These are phyloP conservation scores for Clonostachys byssicola DNA, from an alignment of 2,329 filamentous ascomycete genomes.

Conservation along the genomic window DNA sequence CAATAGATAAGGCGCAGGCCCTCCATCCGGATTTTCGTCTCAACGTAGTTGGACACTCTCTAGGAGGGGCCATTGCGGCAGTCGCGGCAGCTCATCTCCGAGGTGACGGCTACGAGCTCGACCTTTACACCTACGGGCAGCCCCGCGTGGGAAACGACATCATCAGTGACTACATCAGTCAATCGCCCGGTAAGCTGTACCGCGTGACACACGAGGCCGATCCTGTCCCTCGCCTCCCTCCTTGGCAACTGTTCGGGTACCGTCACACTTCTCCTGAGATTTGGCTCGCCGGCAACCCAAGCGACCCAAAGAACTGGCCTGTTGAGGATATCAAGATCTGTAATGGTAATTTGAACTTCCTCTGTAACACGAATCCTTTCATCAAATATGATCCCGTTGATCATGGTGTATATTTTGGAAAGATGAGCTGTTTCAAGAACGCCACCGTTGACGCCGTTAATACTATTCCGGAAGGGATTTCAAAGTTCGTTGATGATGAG, in stretches of 20 bases:
- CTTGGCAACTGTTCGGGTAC: constrained; percentile 42
- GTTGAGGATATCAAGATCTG: constrained; percentile 39
- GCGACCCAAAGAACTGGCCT: constrained; percentile 27
- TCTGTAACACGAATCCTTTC: constrained; percentile 37
- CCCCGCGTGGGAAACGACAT: constrained; percentile 60
- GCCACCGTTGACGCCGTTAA: background rate
- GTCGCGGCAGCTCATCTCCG: constrained; percentile 55
- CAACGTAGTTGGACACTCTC: constrained; percentile 63
- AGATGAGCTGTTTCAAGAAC: background rate
- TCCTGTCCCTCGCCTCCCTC: constrained; percentile 62
- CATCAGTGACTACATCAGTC: constrained; percentile 48
- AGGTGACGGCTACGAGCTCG: constrained; percentile 32
- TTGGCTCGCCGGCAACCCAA: constrained; percentile 39
- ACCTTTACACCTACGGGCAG: constrained; percentile 63
- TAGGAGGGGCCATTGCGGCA: constrained; percentile 61
- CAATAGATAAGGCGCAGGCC: constrained; percentile 34
- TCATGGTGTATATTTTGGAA: background rate
- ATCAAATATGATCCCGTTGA: background rate
- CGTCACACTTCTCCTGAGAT: constrained; percentile 67
- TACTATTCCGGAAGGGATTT: too few species aligned
- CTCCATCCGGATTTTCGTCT: constrained; percentile 48
- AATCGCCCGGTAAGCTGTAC: constrained; percentile 47
- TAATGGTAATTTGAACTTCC: constrained; percentile 36
- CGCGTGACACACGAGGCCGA: constrained; percentile 66
- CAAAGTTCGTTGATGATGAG: too few species aligned